Conservation (phyloP, 352 stramenopile species). For the Phytophthora boehmeriae region DNA sequence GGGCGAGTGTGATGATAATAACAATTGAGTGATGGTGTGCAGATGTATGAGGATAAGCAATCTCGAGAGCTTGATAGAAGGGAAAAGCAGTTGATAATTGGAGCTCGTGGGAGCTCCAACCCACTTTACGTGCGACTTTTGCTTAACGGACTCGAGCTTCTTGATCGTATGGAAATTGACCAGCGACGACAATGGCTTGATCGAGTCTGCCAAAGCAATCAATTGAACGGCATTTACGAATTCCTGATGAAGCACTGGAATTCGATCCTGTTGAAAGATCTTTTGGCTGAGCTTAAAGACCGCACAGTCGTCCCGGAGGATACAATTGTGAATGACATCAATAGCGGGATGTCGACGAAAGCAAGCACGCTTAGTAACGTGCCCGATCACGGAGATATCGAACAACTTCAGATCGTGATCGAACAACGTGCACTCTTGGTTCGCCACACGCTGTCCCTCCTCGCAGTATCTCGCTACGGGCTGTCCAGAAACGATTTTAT, state of each 20-base stretch:
- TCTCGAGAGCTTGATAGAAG: constrained; percentile 30
- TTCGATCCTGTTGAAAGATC: constrained; percentile 61
- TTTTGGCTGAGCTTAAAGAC: constrained; percentile 44
- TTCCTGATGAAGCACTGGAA: constrained; percentile 83
- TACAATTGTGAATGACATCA: not conserved
- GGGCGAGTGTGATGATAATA: not conserved
- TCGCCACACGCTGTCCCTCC: constrained; percentile 73
- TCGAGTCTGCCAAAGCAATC: constrained; percentile 34
- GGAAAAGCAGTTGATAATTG: constrained; percentile 52
- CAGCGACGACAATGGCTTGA: constrained; percentile 54
- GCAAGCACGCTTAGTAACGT: not conserved
- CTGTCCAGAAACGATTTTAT: constrained; percentile 68
- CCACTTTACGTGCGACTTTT: constrained; percentile 71
- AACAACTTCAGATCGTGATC: constrained; percentile 52
- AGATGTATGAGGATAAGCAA: constrained; percentile 47
- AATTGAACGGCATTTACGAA: constrained; percentile 65
- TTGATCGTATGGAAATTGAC: constrained; percentile 32
- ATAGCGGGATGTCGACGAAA: constrained; percentile 10
- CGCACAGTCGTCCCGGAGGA: constrained; percentile 25
- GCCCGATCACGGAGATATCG: constrained; percentile 49
- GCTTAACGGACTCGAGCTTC: constrained; percentile 65
- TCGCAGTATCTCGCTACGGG: constrained; percentile 72
- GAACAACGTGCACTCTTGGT: constrained; percentile 77
- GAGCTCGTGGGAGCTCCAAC: constrained; percentile 62
- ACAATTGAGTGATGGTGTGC: not conserved